Base-by-base conservation (phyloP, 2,329 filamentous ascomycete species). In the Penicillium occitanis region DNA sequence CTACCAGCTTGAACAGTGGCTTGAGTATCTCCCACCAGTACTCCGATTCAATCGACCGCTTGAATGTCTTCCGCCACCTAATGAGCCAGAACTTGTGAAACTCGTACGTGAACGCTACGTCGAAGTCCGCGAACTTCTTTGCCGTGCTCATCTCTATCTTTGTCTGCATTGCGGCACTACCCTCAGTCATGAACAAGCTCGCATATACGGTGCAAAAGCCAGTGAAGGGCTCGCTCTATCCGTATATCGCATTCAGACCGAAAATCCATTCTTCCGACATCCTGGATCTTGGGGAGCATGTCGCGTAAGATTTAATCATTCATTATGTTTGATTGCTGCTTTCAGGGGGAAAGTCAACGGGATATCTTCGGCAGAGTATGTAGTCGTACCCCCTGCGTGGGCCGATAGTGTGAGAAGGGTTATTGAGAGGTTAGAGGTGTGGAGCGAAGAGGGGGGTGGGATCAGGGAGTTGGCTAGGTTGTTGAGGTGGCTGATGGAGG, bases 281-380 rank as follows among this genome's bases (percentile, higher is more conserved):
- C 71, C 71, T 17, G 71, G 71, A 19, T 72, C 70, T 19, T 72
- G 71, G 71, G 71, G 71, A 40, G 71, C 70, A 11, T 72, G 71
- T 64, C 69, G 71, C 19, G 71, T 72, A 14, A 69, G 71, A n/a
- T 72, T 72, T 30, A 72, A 72, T 53, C 71, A 72, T 61, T 70
- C 71, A 35, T 59, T 72, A 25, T 72, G 71, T 51, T 63, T 72
- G 17, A 68, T 72, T 62, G 71, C 71, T 25, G 71, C 66, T 58
- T 72, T 70, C 13, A 67, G 70, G 4, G 70, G 69, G 17, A 72
- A 72, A 61, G 22, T 68, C 10, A 64, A 63, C 48, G 67, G 69
- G 35, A 40, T 68, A 8, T 63, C 66, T 11, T 68, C 70, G 19
- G 68, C 69, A 22, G 69, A 70, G 59, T 70, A 71, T 65, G 63